Evolutionary conservation across 352 stramenopile species (phyloP), one percentile per base, ranked within the genome.

Genomic region (Phytophthora crassamura): DNA sequence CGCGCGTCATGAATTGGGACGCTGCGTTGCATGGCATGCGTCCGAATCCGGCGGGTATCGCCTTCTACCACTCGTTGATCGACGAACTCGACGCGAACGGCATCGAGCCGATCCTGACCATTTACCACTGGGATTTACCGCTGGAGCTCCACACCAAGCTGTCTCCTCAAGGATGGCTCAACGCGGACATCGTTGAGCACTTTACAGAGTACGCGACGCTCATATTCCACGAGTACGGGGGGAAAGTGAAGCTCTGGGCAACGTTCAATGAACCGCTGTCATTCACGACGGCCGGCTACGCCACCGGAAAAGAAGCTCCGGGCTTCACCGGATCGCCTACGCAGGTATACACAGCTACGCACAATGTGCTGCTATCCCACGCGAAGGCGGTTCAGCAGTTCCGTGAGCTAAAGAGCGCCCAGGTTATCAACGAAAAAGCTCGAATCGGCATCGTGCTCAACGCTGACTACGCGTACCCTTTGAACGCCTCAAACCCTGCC

Each of bases 111-210:
- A 86, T 96, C 36, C 66, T 98, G 10, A 98, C 93, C 5, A 67
- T 98, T 5, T 98, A 98, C 68, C 94, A 99, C 71, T 98, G 93
- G 93, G 95, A 98, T 72, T 59, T 98, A n/a, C 95, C 96, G 9
- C 68, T 90, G 33, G 68, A 74, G 28, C 64, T 98, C 6, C 74
- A 98, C 62, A 82, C 90, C n/a, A 12, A 55, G 25, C 36, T 63
- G 5, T 16, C 18, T 22, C 5, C 20, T 5, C 78, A 79, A 34
- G 93, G 93, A 6, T 91, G 77, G 74, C 58, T 91, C 9, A 81
- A 82, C 57, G 9, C n/a, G 2, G 75, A 70, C 1, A 86, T 90
- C 34, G 67, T 90, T 14, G 41, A 72, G 20, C 67, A 86, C 39
- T 97, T 90, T 71, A 74, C 79, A n/a, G 69, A 93, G 16, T 98